phyloP scores from a whole-genome alignment of 2,329 filamentous ascomycete species.

The Penicillium italicum region DNA sequence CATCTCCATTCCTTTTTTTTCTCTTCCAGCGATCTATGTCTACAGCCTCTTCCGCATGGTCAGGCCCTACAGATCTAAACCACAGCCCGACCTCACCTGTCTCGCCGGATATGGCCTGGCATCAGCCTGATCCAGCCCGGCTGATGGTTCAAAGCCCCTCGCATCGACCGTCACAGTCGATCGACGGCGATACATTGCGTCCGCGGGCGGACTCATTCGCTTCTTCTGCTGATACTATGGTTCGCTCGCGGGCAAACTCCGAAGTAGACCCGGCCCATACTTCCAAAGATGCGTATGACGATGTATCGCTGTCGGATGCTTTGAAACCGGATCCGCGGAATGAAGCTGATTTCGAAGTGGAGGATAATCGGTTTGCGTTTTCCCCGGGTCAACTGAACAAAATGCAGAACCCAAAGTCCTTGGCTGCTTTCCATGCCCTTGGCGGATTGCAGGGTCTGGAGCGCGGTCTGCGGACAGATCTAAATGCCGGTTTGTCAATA shows the following conservation, averaged over 20 bases:
- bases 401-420: conserved; percentile 82
- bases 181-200: conserved; percentile 45
- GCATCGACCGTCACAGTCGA: conserved; percentile 34
- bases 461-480: conserved; percentile 70
- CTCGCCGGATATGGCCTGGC: conserved; percentile 26
- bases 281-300: conserved; percentile 33
- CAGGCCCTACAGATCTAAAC: conserved; percentile 17
- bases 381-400: conserved; percentile 74
- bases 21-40: conserved; percentile 19
- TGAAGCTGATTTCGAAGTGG: conserved; percentile 70
- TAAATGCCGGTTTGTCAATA: conserved; percentile 67
- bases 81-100: conserved; percentile 20
- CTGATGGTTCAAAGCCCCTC: conserved; percentile 28
- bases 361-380: conserved; percentile 81
- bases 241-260: conserved; percentile 36
- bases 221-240: conserved; percentile 34
- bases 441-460: conserved; percentile 76
- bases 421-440: conserved; percentile 74
- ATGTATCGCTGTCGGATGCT: conserved; percentile 52
- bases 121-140: conserved; percentile 18
- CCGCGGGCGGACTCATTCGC: conserved; percentile 42
- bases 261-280: conserved; percentile 21
- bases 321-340: conserved; percentile 72
- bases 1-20: neutral
- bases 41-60: conserved; percentile 17